Percentiles rank a stretch among this genome's conserved stretches.
Conservation (phyloP, 2,329 filamentous ascomycete genomes). For the Aureobasidium namibiae region DNA sequence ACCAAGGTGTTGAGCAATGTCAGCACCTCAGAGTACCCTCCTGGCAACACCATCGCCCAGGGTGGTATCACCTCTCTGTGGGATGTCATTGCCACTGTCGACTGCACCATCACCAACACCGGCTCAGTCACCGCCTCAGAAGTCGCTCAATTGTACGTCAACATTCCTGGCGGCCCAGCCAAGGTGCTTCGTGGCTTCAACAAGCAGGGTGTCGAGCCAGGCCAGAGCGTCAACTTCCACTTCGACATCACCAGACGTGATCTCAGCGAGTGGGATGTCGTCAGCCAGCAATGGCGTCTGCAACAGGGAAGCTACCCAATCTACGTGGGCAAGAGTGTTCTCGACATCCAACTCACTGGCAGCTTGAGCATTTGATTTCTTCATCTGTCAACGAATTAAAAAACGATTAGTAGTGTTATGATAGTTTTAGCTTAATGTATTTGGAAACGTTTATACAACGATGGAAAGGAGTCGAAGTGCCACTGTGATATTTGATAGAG, state of each 20-base stretch:
- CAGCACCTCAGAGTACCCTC: constrained; percentile 14
- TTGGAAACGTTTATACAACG: too few species aligned
- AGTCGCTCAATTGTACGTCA: constrained; percentile 42
- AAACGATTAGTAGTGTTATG: neutral
- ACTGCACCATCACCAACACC: constrained; percentile 44
- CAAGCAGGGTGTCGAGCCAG: constrained; percentile 23
- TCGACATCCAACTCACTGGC: constrained; percentile 24
- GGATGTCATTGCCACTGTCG: constrained; percentile 41
- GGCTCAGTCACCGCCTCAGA: constrained; percentile 42
- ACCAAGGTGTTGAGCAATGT: constrained; percentile 22
- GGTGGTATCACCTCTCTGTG: constrained; percentile 34
- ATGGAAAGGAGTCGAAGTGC: too few species aligned
- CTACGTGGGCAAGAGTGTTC: constrained; percentile 37
- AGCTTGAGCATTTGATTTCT: constrained; percentile 13
- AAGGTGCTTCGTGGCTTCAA: constrained; percentile 26
- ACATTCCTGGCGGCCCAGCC: constrained; percentile 21
- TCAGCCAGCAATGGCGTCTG: constrained; percentile 43
- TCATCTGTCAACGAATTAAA: neutral
- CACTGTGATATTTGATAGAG: too few species aligned
- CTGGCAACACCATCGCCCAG: constrained; percentile 14
- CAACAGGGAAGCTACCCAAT: constrained; percentile 36
- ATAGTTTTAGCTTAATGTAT: neutral
- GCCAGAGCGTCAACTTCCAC: constrained; percentile 24
- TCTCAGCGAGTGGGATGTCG: constrained; percentile 43
- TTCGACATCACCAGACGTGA: constrained; percentile 36